Evolutionary conservation across 2,329 filamentous ascomycete species (phyloP), one percentile per base, ranked within the genome.

Genomic region (Paraphaeosphaeria minitans): DNA sequence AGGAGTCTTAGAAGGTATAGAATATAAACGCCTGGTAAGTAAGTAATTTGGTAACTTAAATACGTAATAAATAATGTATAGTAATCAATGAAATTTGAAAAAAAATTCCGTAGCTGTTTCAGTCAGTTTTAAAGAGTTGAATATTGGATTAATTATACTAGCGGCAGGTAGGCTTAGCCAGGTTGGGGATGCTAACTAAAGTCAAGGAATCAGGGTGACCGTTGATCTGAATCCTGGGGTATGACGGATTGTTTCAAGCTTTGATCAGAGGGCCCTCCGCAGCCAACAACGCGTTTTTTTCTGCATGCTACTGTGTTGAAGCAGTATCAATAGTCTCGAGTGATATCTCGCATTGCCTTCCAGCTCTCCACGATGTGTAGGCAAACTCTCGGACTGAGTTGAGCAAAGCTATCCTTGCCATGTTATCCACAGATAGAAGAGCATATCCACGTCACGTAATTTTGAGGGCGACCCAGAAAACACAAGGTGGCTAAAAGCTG

Each of bases 171-270:
- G n/a, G n/a, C n/a, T n/a, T n/a, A n/a, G n/a, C n/a, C n/a, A n/a
- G n/a, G n/a, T n/a, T n/a, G n/a, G n/a, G n/a, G n/a, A n/a, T n/a
- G n/a, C n/a, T n/a, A n/a, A n/a, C n/a, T n/a, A n/a, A n/a, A n/a
- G n/a, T n/a, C n/a, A n/a, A n/a, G n/a, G n/a, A n/a, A n/a, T n/a
- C n/a, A n/a, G n/a, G n/a, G n/a, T n/a, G n/a, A n/a, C n/a, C n/a
- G n/a, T n/a, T n/a, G n/a, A n/a, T n/a, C n/a, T 43, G 50, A 42
- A 42, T 22, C 22, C 43, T 42, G 41, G n/a, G 41, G 41, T n/a
- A 43, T 22, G n/a, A 8, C 22, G 35, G 31, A 6, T 16, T 43
- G 50, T 53, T 53, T 53, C 50, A 42, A 33, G 22, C 5, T 24
- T 10, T 14, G 9, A 8, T 7, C 50, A 37, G 50, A 53, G 50